Conservation (phyloP, 768 basidiomycete species). For the Lactifluus hygrophoroides region DNA sequence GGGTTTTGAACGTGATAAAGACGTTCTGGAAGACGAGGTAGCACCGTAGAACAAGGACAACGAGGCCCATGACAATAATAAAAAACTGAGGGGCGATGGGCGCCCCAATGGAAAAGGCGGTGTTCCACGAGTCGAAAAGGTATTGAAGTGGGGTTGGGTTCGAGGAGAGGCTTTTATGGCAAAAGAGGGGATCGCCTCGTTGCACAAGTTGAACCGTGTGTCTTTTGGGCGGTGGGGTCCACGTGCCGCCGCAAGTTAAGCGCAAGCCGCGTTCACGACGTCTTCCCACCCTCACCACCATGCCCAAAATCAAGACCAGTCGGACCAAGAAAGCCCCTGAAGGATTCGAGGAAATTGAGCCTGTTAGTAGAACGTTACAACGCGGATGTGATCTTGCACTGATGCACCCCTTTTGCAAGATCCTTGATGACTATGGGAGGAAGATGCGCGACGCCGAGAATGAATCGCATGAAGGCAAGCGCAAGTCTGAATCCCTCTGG, state of each 20-base stretch:
- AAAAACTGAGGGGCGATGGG: neutral
- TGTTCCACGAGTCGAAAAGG: constrained; percentile 10
- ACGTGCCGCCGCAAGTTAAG: constrained; percentile 12
- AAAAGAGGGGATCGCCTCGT: constrained; percentile 8
- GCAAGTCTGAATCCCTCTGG: constrained; percentile 88
- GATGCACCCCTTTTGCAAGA: constrained; percentile 35
- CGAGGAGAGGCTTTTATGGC: constrained; percentile 8
- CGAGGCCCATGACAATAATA: constrained; percentile 58
- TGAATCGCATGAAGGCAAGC: constrained; percentile 97
- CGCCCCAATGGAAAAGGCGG: constrained; percentile 12
- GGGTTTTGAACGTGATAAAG: constrained; percentile 77
- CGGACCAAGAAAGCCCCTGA: constrained; percentile 93
- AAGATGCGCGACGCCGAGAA: constrained; percentile 99
- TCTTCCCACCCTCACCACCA: constrained; percentile 29
- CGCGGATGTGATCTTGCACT: neutral
- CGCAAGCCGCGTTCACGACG: neutral
- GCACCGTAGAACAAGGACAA: constrained; percentile 57
- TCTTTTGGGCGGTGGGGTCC: neutral
- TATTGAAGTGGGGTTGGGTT: constrained; percentile 7
- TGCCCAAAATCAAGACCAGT: constrained; percentile 92
- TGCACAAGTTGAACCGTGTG: constrained; percentile 8
- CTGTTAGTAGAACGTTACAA: constrained; percentile 34
- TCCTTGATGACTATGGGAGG: constrained; percentile 96
- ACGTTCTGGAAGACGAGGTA: constrained; percentile 70
- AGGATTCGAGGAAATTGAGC: constrained; percentile 90